These are phyloP conservation scores for Aspergillus clavatus DNA, from an alignment of 2,329 filamentous ascomycete genomes.

Conservation along the genomic window DNA sequence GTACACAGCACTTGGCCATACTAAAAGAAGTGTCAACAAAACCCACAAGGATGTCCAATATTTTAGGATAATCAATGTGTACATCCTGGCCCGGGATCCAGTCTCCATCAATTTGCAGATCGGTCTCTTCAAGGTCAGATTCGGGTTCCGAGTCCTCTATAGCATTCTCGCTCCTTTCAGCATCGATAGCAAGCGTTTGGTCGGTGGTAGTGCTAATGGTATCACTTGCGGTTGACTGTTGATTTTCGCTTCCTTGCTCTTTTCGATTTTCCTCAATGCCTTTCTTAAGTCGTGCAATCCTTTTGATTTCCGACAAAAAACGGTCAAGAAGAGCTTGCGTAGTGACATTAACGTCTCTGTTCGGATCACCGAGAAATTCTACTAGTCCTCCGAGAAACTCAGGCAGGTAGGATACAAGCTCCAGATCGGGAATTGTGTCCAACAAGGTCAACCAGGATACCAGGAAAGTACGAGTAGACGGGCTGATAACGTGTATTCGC, in stretches of 20 bases:
- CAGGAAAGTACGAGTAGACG: conserved; percentile 89
- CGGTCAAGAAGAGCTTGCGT: conserved; percentile 85
- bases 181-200: conserved; percentile 34
- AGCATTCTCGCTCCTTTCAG: conserved; percentile 51
- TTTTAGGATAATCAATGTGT: conserved; percentile 85
- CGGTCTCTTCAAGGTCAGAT: conserved; percentile 49
- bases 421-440: conserved; percentile 93
- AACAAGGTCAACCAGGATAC: conserved; percentile 94
- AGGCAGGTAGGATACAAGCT: conserved; percentile 86
- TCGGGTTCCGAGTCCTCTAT: conserved; percentile 45
- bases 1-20: conserved; percentile 10
- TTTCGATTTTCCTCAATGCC: conserved; percentile 83
- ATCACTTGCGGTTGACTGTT: conserved; percentile 65
- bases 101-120: conserved; percentile 70
- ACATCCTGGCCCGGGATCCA: conserved; percentile 98
- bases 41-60: conserved; percentile 83
- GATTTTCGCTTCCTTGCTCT: conserved; percentile 61
- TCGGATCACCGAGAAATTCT: conserved; percentile 86
- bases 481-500: conserved; percentile 88
- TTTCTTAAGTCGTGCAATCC: conserved; percentile 87
- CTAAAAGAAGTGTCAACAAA: conserved; percentile 80
- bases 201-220: conserved; percentile 57
- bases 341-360: conserved; percentile 88
- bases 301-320: conserved; percentile 89
- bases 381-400: conserved; percentile 86